These are phyloP conservation scores for Ajuga chamaepitys DNA, from an alignment of 257 asterid genomes.

Conservation along the genomic window DNA sequence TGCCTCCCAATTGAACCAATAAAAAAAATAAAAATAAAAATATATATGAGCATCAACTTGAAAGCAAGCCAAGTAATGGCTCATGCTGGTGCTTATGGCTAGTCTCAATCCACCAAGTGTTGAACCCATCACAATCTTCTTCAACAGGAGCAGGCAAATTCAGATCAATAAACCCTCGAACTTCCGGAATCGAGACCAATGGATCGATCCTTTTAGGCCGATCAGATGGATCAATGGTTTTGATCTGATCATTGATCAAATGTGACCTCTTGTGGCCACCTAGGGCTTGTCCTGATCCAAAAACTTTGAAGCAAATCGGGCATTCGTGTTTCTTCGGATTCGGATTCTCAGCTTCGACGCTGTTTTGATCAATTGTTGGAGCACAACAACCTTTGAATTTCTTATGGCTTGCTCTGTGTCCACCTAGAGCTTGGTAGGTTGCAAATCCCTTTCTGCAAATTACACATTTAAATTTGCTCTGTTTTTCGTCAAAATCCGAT, in stretches of 20 bases:
- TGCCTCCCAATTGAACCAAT: background rate
- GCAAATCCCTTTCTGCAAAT: conserved; percentile 51
- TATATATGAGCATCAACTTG: conserved; percentile 6
- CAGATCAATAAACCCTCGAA: conserved; percentile 63
- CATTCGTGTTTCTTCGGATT: conserved; percentile 41
- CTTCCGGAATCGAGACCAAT: conserved; percentile 30
- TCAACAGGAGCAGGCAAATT: conserved; percentile 82
- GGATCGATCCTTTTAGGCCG: too few species aligned
- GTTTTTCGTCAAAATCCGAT: conserved; percentile 18
- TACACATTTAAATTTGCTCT: conserved; percentile 42
- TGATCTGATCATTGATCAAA: conserved; percentile 29
- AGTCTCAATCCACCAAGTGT: conserved; percentile 49
- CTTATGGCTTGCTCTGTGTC: conserved; percentile 84
- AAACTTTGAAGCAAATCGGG: conserved; percentile 62
- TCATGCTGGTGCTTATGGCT: conserved; percentile 25
- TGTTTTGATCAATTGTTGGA: conserved; percentile 27
- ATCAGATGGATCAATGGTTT: conserved; percentile 27
- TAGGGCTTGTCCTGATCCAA: conserved; percentile 75
- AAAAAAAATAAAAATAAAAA: background rate
- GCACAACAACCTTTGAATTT: conserved; percentile 53
- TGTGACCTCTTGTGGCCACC: conserved; percentile 92
- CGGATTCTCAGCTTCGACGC: conserved; percentile 16
- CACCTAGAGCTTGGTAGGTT: conserved; percentile 81
- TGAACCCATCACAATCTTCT: conserved; percentile 39
- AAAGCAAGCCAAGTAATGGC: conserved; percentile 37